Evolutionary conservation across 139 green algal genomes (phyloP), one percentile per base, ranked within the genome.

Genomic region (Auxenochlorella pyrenoidosa): DNA sequence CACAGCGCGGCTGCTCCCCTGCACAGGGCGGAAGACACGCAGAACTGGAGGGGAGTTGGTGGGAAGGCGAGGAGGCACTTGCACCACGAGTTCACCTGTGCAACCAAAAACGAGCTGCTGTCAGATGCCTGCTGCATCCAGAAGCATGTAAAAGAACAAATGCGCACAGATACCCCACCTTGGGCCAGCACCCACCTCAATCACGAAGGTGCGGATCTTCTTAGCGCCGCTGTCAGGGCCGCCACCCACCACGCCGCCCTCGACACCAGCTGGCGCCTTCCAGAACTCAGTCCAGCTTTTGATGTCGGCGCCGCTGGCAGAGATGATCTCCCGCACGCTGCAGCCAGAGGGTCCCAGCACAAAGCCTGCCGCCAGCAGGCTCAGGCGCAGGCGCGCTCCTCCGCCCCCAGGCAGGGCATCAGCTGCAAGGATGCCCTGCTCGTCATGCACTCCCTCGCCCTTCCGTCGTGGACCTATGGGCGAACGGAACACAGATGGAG

Each of bases 341-440:
- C 86, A 76, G 70, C 96, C 96, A 65, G 86, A 88, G 0, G 95
- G 92, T 26, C 94, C 94, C 38, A 86, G 38, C 32, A 66, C 96
- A 70, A 98, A 99, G 65, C 96, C 96, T 26, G 96, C 95, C 10
- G 96, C 96, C 75, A 99, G 95, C 13, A 99, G 92, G 1, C 95
- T 98, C 77, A 99, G 91, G 60, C 93, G 87, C 87, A 99, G 83
- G 43, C 91, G 83, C 5, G 93, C 90, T 60, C 91, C 90, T 44
- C 95, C 94, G 40, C 54, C 90, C 16, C 79, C 5, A 2, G 89
- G 84, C n/a, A 84, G 68, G 26, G 16, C 16, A 2, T 96, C 91
- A 3, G 92, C 93, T n/a, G 47, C 86, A 0, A 97, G 68, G 15
- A 98, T 94, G 82, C 93, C 95, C 84, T 98, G 96, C 82, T 97